These are phyloP conservation scores for Flueggea neowawraea DNA, from an alignment of 441 rosid genomes.

Conservation along the genomic window DNA sequence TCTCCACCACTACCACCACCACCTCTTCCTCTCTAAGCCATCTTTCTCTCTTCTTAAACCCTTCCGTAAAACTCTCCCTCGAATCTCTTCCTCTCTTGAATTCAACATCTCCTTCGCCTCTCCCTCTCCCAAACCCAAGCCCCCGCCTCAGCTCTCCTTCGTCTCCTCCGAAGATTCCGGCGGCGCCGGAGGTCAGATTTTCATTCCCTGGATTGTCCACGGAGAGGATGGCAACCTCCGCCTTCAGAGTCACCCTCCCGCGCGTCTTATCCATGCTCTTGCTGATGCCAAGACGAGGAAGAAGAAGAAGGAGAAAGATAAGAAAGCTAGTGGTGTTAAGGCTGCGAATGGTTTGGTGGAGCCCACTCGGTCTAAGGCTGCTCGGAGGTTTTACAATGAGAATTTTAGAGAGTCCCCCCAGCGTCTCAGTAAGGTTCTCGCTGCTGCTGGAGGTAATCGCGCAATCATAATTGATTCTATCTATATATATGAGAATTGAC, in stretches of 20 bases:
- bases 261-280: slow-evolving; percentile 48
- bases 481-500: no score
- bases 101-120: slow-evolving; percentile 88
- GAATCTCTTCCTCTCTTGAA: slow-evolving; percentile 38
- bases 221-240: slow-evolving; percentile 83
- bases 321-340: slow-evolving; percentile 2
- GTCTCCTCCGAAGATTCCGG: neutral
- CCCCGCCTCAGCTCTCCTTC: slow-evolving; percentile 11
- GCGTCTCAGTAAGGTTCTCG: slow-evolving; percentile 88
- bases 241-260: slow-evolving; percentile 73
- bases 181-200: slow-evolving; percentile 32
- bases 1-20: slow-evolving; percentile 27
- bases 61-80: slow-evolving; percentile 25
- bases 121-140: slow-evolving; percentile 62
- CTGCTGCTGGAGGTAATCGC: slow-evolving; percentile 83
- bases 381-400: slow-evolving; percentile 81
- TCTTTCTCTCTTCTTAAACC: slow-evolving; percentile 32
- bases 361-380: slow-evolving; percentile 73
- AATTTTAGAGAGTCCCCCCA: slow-evolving; percentile 65
- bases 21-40: slow-evolving; percentile 37
- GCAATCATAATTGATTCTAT: neutral
- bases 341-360: slow-evolving; percentile 9
- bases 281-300: slow-evolving; percentile 63
- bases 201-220: slow-evolving; percentile 90
- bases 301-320: slow-evolving; percentile 20